phyloP scores from a whole-genome alignment of 140 eudicot species.

The Flaveria floridana region DNA sequence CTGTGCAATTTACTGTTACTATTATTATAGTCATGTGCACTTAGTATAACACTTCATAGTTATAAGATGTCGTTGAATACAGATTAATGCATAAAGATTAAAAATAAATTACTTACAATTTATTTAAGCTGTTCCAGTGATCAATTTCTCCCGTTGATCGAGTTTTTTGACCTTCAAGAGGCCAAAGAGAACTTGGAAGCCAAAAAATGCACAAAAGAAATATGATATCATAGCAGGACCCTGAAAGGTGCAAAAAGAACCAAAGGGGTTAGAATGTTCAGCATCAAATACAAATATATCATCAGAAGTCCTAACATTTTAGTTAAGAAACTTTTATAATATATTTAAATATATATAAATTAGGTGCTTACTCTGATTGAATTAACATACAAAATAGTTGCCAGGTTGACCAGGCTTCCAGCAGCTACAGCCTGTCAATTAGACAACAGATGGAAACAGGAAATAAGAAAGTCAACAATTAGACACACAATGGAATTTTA shows the following conservation, averaged over 20 bases:
- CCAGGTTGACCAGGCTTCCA: constrained; percentile 87
- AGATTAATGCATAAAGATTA: neutral
- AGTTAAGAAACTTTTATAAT: too few relatives aligned
- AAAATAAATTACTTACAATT: constrained; percentile 39
- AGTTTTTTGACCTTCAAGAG: constrained; percentile 78
- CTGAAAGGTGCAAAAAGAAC: constrained; percentile 38
- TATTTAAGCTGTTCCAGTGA: constrained; percentile 89
- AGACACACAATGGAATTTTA: neutral
- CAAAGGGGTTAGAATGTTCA: neutral
- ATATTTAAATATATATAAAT: neutral
- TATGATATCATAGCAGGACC: constrained; percentile 77
- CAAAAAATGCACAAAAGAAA: constrained; percentile 67
- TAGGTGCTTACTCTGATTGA: constrained; percentile 59
- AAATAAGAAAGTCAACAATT: constrained; percentile 5
- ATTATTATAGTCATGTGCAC: neutral
- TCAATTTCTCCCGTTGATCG: constrained; percentile 78
- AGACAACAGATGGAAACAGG: constrained; percentile 17
- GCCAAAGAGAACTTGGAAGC: constrained; percentile 88
- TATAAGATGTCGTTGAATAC: constrained; percentile 1
- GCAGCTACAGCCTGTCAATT: constrained; percentile 80
- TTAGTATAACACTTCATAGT: neutral
- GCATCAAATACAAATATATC: neutral
- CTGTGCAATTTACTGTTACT: neutral
- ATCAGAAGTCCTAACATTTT: neutral
- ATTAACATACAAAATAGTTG: constrained; percentile 66